A percentile compares a stretch with the other conserved stretches of the same genome.
Evolutionary conservation across 148 eudicot species (phyloP).

Genomic region (Cornus suecica): DNA sequence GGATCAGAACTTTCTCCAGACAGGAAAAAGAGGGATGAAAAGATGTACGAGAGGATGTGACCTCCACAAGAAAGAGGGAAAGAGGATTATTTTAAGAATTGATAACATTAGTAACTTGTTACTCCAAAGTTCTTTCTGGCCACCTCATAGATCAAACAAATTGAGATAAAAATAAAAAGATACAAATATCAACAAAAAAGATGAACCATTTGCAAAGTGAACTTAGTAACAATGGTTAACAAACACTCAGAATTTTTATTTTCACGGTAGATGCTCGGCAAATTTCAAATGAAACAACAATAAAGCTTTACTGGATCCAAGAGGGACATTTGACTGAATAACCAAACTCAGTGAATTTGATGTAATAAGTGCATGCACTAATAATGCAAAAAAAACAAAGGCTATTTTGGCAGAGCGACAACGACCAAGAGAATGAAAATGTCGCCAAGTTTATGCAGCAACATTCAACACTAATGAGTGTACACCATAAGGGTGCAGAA

Average conservation of each 20-base stretch:
- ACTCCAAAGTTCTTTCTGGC: background rate
- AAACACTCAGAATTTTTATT: background rate
- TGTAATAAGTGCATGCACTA: background rate
- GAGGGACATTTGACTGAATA: background rate
- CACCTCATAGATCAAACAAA: background rate
- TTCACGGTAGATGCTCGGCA: no score
- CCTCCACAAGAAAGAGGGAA: no score
- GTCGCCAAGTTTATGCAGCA: no score
- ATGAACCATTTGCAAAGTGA: background rate
- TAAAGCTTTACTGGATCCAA: background rate
- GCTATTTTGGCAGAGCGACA: background rate
- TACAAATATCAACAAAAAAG: no score
- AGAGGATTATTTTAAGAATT: no score
- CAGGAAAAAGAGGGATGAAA: background rate
- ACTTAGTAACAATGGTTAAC: no score
- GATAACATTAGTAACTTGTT: no score
- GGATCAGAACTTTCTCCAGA: background rate
- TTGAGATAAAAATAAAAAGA: background rate
- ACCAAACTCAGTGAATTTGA: background rate
- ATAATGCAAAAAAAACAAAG: background rate
- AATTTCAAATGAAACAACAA: no score
- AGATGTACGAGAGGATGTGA: background rate
- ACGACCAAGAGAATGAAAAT: no score
- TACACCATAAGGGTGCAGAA: no score
- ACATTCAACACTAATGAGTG: no score